Percentiles rank a stretch among this genome's conserved stretches.
phyloP scores from a whole-genome alignment of 331 rosid genomes.

The Dryas integrifolia region DNA sequence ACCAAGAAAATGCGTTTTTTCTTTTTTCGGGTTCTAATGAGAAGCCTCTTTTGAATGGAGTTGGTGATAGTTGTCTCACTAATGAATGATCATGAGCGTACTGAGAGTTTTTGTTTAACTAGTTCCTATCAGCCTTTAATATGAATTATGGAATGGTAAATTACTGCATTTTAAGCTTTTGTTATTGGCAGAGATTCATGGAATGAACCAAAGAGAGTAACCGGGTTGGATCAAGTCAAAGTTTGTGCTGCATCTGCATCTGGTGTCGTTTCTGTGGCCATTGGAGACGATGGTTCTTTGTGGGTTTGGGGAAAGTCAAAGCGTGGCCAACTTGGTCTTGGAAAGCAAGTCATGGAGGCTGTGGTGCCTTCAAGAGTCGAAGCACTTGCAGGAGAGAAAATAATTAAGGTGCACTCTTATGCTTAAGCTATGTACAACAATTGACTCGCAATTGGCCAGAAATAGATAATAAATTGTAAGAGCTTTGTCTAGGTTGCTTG shows the following conservation, averaged over 20 bases:
- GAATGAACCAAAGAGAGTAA: constrained; percentile 64
- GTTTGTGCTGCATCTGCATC: constrained; percentile 74
- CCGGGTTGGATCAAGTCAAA: constrained; percentile 54
- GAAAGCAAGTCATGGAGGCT: constrained; percentile 50
- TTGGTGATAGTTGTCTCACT: neutral
- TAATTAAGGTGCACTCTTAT: constrained; percentile 55
- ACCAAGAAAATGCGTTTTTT: neutral
- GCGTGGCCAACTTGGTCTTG: constrained; percentile 91
- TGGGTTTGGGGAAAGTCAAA: constrained; percentile 92
- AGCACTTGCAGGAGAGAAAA: constrained; percentile 60
- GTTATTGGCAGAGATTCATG: constrained; percentile 57
- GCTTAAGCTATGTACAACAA: neutral
- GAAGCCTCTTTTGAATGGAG: neutral
- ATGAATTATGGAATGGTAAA: neutral
- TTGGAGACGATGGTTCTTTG: constrained; percentile 84
- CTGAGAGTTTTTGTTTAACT: neutral
- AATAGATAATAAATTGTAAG: constrained; percentile 1
- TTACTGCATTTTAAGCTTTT: constrained; percentile 14
- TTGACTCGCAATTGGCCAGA: neutral
- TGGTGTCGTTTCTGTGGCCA: constrained; percentile 71
- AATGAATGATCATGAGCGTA: neutral
- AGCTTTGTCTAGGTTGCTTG: constrained; percentile 4
- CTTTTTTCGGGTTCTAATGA: neutral
- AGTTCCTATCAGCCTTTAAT: neutral
- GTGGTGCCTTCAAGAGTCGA: constrained; percentile 52